phyloP scores from a whole-genome alignment of 768 basidiomycete species.

The Russula earlei region DNA sequence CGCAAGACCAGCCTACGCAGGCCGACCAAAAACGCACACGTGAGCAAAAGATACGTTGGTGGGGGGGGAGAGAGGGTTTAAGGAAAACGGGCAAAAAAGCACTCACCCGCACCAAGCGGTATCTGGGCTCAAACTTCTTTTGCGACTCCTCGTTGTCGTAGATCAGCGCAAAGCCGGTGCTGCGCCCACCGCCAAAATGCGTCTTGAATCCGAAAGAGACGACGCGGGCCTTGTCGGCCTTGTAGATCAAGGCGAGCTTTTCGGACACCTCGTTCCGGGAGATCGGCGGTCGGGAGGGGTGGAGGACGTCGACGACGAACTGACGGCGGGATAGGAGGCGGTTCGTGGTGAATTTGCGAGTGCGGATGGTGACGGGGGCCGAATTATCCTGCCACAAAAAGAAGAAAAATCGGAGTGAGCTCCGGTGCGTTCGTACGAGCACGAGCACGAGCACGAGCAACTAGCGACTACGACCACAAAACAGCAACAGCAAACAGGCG shows the following conservation, averaged over 20 bases:
- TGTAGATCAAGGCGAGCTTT: constrained; percentile 89
- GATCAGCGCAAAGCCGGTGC: constrained; percentile 94
- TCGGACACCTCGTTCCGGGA: constrained; percentile 86
- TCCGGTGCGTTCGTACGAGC: constrained; percentile 13
- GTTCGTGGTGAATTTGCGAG: constrained; percentile 99
- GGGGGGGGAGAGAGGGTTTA: no score
- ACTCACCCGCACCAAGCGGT: constrained; percentile 90
- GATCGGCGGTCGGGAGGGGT: constrained; percentile 92
- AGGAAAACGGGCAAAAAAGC: no score
- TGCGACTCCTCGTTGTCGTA: constrained; percentile 94
- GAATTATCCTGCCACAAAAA: constrained; percentile 64
- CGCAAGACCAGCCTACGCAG: constrained; percentile 55
- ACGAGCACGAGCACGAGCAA: no score
- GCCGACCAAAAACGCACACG: not conserved
- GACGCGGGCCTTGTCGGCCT: constrained; percentile 82
- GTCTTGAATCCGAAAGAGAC: constrained; percentile 93
- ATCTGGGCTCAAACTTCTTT: constrained; percentile 95
- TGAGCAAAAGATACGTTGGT: not conserved
- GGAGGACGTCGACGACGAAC: constrained; percentile 90
- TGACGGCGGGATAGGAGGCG: constrained; percentile 95
- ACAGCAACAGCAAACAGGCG: no score
- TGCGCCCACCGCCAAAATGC: constrained; percentile 95
- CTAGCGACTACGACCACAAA: no score
- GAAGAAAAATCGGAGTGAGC: constrained; percentile 19
- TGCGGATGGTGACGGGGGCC: constrained; percentile 89